These are phyloP conservation scores for Magnolia kwangsiensis DNA, from an alignment of 164 flowering plant genomes.

Conservation along the genomic window DNA sequence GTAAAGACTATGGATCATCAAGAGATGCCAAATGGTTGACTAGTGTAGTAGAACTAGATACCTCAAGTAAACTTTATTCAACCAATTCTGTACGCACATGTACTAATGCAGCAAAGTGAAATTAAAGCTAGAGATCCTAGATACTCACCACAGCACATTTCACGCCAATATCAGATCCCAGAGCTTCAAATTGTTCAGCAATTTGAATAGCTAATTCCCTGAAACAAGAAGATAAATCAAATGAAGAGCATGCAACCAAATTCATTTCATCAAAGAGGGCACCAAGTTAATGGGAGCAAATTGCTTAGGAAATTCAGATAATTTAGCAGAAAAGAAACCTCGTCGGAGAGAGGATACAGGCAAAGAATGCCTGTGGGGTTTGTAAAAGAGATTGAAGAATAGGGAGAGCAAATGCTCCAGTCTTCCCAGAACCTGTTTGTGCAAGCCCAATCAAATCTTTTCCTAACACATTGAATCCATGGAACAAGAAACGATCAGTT, in stretches of 20 bases:
- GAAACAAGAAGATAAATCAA: slow-evolving; percentile 1
- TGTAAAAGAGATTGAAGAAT: slow-evolving; percentile 70
- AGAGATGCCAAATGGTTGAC: too few species aligned
- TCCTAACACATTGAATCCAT: slow-evolving; percentile 27
- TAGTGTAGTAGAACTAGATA: too few species aligned
- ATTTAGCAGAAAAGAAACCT: slow-evolving; percentile 34
- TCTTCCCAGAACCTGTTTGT: slow-evolving; percentile 95
- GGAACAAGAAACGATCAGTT: not conserved
- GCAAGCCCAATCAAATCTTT: slow-evolving; percentile 84
- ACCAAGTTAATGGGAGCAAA: not conserved
- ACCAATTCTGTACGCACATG: too few species aligned
- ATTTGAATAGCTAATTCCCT: slow-evolving; percentile 97
- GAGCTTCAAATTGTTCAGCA: slow-evolving; percentile 85
- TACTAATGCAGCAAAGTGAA: too few species aligned
- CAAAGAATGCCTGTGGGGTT: slow-evolving; percentile 56
- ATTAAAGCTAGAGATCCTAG: too few species aligned
- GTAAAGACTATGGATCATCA: too few species aligned
- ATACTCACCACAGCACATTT: slow-evolving; percentile 79
- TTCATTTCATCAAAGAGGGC: not conserved
- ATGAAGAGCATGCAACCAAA: not conserved
- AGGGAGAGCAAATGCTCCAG: slow-evolving; percentile 95
- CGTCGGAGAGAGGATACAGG: slow-evolving; percentile 84
- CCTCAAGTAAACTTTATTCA: too few species aligned
- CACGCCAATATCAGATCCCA: slow-evolving; percentile 69
- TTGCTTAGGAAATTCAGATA: not conserved